Percentiles rank a stretch among this genome's conserved stretches.
These are phyloP conservation scores for Mimosa bimucronata DNA, from an alignment of 306 rosid genomes.

Conservation along the genomic window DNA sequence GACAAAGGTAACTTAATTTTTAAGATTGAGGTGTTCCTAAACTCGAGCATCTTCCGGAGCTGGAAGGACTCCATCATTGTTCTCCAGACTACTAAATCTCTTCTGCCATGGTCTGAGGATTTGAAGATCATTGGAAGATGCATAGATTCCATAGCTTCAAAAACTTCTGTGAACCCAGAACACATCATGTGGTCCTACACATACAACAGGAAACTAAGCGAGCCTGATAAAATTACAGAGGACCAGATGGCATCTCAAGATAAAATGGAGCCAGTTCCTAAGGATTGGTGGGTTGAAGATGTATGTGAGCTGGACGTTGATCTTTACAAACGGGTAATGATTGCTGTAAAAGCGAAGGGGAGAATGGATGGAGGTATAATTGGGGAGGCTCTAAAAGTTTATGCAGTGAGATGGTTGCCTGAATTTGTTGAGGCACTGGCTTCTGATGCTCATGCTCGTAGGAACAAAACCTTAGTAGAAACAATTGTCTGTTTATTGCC, in stretches of 20 bases:
- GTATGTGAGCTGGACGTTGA: constrained; percentile 84
- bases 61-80: constrained; percentile 98
- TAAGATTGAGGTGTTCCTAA: constrained; percentile 93
- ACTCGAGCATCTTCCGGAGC: constrained; percentile 87
- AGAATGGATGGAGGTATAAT: constrained; percentile 78
- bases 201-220: constrained; percentile 68
- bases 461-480: constrained; percentile 82
- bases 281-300: constrained; percentile 96
- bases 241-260: constrained; percentile 52
- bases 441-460: constrained; percentile 69
- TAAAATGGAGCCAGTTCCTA: constrained; percentile 68
- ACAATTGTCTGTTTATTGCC: constrained; percentile 89
- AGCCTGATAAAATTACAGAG: constrained; percentile 59
- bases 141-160: constrained; percentile 91
- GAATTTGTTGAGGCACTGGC: constrained; percentile 85
- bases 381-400: constrained; percentile 74
- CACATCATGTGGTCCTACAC: constrained; percentile 93
- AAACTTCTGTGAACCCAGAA: constrained; percentile 84
- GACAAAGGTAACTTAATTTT: constrained; percentile 83
- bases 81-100: constrained; percentile 90
- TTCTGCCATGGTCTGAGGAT: constrained; percentile 93
- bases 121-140: constrained; percentile 91
- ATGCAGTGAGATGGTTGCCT: constrained; percentile 76
- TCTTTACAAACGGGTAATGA: constrained; percentile 69
- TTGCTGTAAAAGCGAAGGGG: constrained; percentile 75